Evolutionary conservation across 176 grass and related monocot species (phyloP), one percentile per base, ranked within the genome.

Genomic region (Hordeum marinum): DNA sequence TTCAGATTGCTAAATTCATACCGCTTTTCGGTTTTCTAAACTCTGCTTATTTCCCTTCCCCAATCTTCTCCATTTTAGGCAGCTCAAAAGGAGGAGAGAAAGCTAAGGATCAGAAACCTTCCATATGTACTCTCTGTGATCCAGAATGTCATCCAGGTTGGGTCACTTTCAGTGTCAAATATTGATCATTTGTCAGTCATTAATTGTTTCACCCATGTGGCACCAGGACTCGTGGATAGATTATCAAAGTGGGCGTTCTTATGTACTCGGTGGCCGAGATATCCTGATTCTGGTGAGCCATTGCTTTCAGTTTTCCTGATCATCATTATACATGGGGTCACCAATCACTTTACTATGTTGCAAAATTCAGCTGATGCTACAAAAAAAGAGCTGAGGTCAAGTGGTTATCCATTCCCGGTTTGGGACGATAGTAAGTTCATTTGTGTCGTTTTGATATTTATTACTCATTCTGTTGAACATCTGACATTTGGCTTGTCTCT

Each of bases 111-210:
- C 69, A 45, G 12, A 72, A 72, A 25, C 41, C 69, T 26, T 26
- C 70, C 40, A 69, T 69, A 11, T 69, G 66, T 40, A 69, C 66
- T 40, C 66, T 69, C 35, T 69, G 66, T 69, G 66, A 73, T 46
- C 40, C 70, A 45, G 41, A 73, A 42, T 73, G 11, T 73, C 70
- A 73, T 26, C 40, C 70, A 73, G 41, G 70, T 45, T 73, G 4
- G 66, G 70, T 46, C 41, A 73, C 41, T 26, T 73, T 45, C 15
- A 15, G 43, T 45, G 21, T 46, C 17, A 46, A 23, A 1, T 73
- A 45, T 45, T 73, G 12, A 26, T 46, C 6, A 25, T 46, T 45
- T 3, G 37, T 74, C 37, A 50, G 71, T 74, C 71, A 24, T 74
- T 74, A 29, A 29, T 29, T 74, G 24, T 74, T 74, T 74, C n/a